These are phyloP conservation scores for Calonectria montana DNA, from an alignment of 2,329 filamentous ascomycete genomes.

Conservation along the genomic window DNA sequence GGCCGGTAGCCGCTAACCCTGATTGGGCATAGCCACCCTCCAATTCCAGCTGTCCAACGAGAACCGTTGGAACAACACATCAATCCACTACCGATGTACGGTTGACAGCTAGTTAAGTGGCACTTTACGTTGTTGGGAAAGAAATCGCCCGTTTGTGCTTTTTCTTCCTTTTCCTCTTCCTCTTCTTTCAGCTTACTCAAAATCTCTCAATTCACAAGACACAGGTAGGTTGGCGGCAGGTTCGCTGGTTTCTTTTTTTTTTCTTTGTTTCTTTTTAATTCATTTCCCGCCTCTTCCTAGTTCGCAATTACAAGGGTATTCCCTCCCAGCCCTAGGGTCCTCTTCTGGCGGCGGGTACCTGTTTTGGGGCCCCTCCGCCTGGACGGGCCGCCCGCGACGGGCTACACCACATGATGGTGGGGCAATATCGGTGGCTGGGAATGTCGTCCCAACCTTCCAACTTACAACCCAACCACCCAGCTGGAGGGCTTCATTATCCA, in stretches of 20 bases:
- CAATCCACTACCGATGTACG: constrained; percentile 20
- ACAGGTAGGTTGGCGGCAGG: background rate
- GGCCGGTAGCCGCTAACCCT: constrained; percentile 8
- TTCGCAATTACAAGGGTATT: background rate
- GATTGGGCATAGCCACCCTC: background rate
- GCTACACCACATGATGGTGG: constrained; percentile 27
- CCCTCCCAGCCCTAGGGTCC: background rate
- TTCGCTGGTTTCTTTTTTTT: background rate
- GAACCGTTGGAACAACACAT: constrained; percentile 25
- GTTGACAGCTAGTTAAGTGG: constrained; percentile 4
- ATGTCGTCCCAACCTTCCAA: constrained; percentile 41
- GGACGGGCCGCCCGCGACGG: constrained; percentile 22
- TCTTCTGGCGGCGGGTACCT: constrained; percentile 10
- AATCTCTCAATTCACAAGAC: background rate
- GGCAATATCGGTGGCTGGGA: constrained; percentile 40
- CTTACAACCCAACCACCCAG: constrained; percentile 44
- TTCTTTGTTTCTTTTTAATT: background rate
- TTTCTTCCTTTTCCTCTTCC: background rate
- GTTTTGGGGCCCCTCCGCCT: background rate
- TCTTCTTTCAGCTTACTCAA: background rate
- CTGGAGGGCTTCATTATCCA: constrained; percentile 43
- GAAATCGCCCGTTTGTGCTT: background rate
- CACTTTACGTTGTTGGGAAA: background rate
- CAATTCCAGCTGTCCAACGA: constrained; percentile 19
- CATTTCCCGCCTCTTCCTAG: background rate